Conservation (phyloP, 306 rosid species). For the Senna tora region DNA sequence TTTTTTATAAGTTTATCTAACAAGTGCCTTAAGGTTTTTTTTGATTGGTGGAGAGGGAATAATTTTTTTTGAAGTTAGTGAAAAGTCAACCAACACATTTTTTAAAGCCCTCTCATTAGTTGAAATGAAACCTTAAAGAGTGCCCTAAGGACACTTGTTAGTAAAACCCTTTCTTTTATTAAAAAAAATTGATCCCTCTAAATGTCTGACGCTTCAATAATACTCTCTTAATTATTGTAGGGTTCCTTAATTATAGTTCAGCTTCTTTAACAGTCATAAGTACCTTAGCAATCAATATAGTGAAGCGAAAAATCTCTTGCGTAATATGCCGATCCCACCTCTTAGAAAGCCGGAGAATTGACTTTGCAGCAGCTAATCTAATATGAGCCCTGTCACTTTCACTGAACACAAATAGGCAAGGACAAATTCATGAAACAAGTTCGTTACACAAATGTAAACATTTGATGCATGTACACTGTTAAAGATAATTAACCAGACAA, state of each 20-base stretch:
- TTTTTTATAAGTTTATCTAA: too few species aligned
- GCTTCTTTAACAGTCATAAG: not conserved
- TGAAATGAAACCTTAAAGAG: too few species aligned
- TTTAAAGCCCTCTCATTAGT: too few species aligned
- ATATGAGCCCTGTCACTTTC: conserved; percentile 58
- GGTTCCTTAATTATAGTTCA: conserved; percentile 9
- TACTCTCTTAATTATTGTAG: not conserved
- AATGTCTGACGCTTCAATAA: not conserved
- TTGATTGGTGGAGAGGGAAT: too few species aligned
- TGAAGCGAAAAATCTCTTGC: conserved; percentile 61
- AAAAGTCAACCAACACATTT: too few species aligned
- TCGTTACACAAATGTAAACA: not conserved
- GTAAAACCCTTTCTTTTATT: too few species aligned
- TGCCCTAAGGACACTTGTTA: too few species aligned
- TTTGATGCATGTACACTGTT: not conserved
- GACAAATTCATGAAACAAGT: conserved; percentile 26
- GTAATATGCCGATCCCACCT: conserved; percentile 87
- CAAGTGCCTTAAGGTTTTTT: too few species aligned
- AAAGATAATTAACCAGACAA: conserved; percentile 1
- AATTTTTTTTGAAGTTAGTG: too few species aligned
- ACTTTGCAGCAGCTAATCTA: conserved; percentile 84
- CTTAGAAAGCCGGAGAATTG: conserved; percentile 76
- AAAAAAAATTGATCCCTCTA: not conserved
- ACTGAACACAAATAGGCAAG: conserved; percentile 47
- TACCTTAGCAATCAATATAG: conserved; percentile 74